Evolutionary conservation across 2,329 filamentous ascomycete genomes (phyloP).

Genomic region (Trichoderma cornu-damae): DNA sequence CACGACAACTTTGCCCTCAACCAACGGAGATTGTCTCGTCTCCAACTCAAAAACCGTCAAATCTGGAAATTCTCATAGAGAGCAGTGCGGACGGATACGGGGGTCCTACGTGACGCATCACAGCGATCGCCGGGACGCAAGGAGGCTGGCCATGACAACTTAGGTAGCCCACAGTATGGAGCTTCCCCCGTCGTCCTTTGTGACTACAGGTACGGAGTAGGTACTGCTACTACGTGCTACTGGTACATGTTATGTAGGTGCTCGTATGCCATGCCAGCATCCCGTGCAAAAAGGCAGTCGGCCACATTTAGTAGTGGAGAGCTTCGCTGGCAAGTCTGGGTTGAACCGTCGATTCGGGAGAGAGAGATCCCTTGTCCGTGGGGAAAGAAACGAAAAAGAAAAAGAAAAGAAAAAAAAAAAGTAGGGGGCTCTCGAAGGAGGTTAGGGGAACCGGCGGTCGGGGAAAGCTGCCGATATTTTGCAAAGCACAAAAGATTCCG

Average conservation of each 20-base stretch:
- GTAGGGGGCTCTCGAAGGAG: background rate
- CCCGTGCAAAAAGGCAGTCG: background rate
- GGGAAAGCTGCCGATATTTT: conserved; percentile 6
- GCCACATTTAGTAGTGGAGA: conserved; percentile 12
- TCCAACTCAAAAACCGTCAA: too few relatives aligned
- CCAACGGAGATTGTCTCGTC: too few relatives aligned
- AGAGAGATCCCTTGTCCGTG: background rate
- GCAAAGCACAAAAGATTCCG: too few relatives aligned
- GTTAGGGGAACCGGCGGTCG: conserved; percentile 11
- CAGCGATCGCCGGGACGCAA: conserved; percentile 3
- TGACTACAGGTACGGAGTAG: too few relatives aligned
- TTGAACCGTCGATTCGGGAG: conserved; percentile 3
- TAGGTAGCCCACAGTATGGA: background rate
- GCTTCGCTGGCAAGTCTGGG: conserved; percentile 10
- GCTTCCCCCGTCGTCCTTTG: too few relatives aligned
- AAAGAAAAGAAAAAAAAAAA: background rate
- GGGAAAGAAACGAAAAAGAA: too few relatives aligned
- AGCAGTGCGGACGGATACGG: too few relatives aligned
- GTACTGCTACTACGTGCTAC: too few relatives aligned
- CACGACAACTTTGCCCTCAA: too few relatives aligned
- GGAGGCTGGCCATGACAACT: background rate
- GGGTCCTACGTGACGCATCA: background rate
- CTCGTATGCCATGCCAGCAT: background rate
- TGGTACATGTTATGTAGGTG: too few relatives aligned
- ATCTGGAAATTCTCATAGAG: too few relatives aligned